Conservation (phyloP, 2,329 filamentous ascomycete genomes). For the Akanthomyces uredinophilus region DNA sequence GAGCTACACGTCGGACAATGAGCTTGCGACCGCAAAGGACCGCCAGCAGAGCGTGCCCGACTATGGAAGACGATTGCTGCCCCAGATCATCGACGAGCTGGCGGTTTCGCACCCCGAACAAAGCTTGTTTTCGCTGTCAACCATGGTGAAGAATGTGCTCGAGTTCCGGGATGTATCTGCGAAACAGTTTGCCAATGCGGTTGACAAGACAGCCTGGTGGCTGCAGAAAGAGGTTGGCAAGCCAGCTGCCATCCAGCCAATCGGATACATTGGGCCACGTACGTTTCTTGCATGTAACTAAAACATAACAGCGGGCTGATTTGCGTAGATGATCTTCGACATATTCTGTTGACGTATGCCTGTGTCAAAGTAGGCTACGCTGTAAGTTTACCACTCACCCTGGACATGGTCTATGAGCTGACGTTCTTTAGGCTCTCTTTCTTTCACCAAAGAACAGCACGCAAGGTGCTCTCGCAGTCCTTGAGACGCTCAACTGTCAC, state of each 20-base stretch:
- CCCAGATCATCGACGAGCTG: constrained; percentile 26
- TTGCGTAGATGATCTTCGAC: constrained; percentile 26
- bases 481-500: constrained; percentile 27
- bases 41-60: constrained; percentile 7
- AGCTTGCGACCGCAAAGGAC: neutral
- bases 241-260: constrained; percentile 17
- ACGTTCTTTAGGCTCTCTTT: constrained; percentile 21
- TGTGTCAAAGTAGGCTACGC: constrained; percentile 30
- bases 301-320: neutral
- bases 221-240: constrained; percentile 21
- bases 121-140: constrained; percentile 23
- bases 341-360: constrained; percentile 26
- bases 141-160: constrained; percentile 11
- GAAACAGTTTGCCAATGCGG: constrained; percentile 21
- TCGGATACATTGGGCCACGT: constrained; percentile 31
- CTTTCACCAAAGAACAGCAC: constrained; percentile 31
- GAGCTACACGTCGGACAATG: neutral
- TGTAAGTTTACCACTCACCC: constrained; percentile 7
- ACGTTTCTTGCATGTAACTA: too few species aligned
- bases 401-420: neutral
- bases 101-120: constrained; percentile 23
- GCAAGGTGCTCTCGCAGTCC: constrained; percentile 28
- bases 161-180: constrained; percentile 23
- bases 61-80: constrained; percentile 23
- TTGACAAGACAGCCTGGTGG: constrained; percentile 30